Evolutionary conservation across 768 basidiomycete species (phyloP).

Genomic region (Scleroderma citrinum): DNA sequence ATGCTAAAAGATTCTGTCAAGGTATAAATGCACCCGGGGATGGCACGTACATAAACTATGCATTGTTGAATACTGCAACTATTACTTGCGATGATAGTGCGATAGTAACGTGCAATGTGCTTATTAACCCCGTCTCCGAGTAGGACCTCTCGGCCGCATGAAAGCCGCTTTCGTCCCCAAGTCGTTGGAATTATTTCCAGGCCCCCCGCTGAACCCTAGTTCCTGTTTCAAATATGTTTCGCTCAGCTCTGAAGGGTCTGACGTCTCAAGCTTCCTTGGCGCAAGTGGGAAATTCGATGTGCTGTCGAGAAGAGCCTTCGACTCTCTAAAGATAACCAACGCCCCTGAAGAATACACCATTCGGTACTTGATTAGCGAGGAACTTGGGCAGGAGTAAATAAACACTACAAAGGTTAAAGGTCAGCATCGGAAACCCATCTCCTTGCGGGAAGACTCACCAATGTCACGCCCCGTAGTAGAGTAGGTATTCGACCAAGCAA

Average conservation of each 20-base stretch:
- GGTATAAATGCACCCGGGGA: too few relatives aligned
- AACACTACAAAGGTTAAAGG: conserved; percentile 48
- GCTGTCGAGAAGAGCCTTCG: conserved; percentile 45
- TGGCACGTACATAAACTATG: too few relatives aligned
- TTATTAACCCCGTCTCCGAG: conserved; percentile 38
- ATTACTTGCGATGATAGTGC: too few relatives aligned
- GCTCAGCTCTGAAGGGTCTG: conserved; percentile 68
- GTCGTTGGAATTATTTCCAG: conserved; percentile 5
- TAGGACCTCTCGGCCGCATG: conserved; percentile 65
- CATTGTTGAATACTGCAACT: too few relatives aligned
- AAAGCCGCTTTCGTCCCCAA: conserved; percentile 41
- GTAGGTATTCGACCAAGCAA: conserved; percentile 52
- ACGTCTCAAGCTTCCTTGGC: conserved; percentile 74
- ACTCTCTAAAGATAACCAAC: conserved; percentile 47
- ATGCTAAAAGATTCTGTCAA: neutral
- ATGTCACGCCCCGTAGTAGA: conserved; percentile 49
- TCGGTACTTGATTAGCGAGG: conserved; percentile 74
- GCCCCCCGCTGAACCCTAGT: conserved; percentile 35
- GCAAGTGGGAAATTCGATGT: conserved; percentile 37
- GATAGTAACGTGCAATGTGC: neutral
- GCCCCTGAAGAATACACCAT: conserved; percentile 86
- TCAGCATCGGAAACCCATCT: neutral
- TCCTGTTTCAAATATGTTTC: conserved; percentile 56
- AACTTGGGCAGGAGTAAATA: conserved; percentile 86
- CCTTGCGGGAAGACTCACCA: conserved; percentile 35